Base-by-base conservation (phyloP, 345 rosid genomes). In the Citrus glauca region DNA sequence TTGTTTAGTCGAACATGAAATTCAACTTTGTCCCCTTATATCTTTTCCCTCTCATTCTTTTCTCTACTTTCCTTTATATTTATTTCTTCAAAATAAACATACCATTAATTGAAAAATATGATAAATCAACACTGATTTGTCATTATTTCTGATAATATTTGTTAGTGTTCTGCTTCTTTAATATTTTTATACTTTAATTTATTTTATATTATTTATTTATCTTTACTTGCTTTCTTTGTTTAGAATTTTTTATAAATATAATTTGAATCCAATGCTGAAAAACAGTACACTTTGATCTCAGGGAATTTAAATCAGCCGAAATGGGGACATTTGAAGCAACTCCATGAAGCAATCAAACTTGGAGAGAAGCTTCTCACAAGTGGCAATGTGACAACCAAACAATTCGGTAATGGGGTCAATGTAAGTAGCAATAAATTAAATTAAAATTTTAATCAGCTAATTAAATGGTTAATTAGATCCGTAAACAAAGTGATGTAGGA, bases 301-400 rank as follows among this genome's bases (percentile, higher is more conserved):
- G 57, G 57, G 22, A 79, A 66, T 45, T 27, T 60, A 25, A 74
- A 78, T 45, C 84, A 84, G 55, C 86, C 86, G 9, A 81, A 84
- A 30, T 84, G 73, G 61, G 84, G 81, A 4, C 84, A 84, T 77
- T 74, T 84, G 1, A 77, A 71, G 28, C 30, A 57, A 28, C 86
- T 84, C 4, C 86, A 84, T 42, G 11, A 14, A 2, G 1, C 57
- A 16, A 53, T 53, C 22, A 53, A 53, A 17, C 57, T 53, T 17
- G 57, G 57, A 1, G 85, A 82, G 76, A 38, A 75, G 10, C 9
- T 55, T 61, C 71, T 82, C 4, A 33, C 68, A 2, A 1, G 67
- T 48, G 81, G 77, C 13, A 63, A 74, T n/a, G 20, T 55, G 5
- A 59, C 66, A 24, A 35, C 63, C 7, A 74, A 66, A 38, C 57